Evolutionary conservation across 1,284 basidiomycete genomes (phyloP).

Genomic region (Ceratobasidium sp.): DNA sequence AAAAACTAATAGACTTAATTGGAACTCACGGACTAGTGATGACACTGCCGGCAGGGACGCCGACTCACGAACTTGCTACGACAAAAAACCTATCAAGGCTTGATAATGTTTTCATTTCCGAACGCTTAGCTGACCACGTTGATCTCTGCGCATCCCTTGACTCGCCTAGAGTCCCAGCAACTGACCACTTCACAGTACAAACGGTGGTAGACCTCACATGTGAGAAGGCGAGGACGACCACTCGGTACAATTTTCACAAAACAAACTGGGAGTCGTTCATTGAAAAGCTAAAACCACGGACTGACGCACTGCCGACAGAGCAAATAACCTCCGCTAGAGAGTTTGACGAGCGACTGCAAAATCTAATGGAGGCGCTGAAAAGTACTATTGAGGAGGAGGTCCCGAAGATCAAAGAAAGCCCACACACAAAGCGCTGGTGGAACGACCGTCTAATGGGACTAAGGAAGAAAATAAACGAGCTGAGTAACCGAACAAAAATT

Average conservation of each 20-base stretch:
- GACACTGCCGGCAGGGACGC: slow-evolving; percentile 1
- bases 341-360: slow-evolving; percentile 9
- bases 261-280: slow-evolving; percentile 47
- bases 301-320: not conserved
- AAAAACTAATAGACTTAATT: not conserved
- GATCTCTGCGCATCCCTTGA: not conserved
- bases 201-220: not conserved
- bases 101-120: slow-evolving; percentile 17
- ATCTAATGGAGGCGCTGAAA: slow-evolving; percentile 3
- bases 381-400: not conserved
- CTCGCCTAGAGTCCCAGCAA: not conserved
- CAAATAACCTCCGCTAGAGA: not conserved
- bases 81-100: slow-evolving; percentile 3
- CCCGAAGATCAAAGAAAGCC: not conserved
- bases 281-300: not conserved
- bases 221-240: too few relatives aligned
- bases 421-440: slow-evolving; percentile 45
- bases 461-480: not conserved
- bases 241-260: slow-evolving; percentile 12
- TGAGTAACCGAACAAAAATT: not conserved
- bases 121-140: not conserved
- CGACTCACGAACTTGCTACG: not conserved
- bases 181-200: slow-evolving; percentile 22
- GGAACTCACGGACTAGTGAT: not conserved
- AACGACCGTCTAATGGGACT: slow-evolving; percentile 16